These are phyloP conservation scores for Septoria petroselini DNA, from an alignment of 2,329 filamentous ascomycete species.

Conservation along the genomic window DNA sequence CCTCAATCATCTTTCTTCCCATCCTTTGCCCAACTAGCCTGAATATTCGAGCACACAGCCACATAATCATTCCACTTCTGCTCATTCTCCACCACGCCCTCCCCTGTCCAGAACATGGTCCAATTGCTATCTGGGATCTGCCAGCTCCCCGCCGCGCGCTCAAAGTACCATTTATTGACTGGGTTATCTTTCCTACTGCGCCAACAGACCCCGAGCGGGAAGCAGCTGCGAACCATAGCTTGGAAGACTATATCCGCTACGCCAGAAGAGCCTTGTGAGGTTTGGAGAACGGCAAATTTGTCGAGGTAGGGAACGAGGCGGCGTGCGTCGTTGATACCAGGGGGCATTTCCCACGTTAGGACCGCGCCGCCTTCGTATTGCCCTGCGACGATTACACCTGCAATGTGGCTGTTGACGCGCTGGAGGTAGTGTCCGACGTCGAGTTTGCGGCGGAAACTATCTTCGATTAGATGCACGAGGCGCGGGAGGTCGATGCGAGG, in stretches of 20 bases:
- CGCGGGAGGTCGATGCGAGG: constrained; percentile 77
- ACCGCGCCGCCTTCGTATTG: constrained; percentile 96
- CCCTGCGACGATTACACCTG: constrained; percentile 89
- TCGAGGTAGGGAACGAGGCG: constrained; percentile 89
- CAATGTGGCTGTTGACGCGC: constrained; percentile 76
- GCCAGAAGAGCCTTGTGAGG: constrained; percentile 76
- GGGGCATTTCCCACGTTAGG: constrained; percentile 85
- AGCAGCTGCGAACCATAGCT: constrained; percentile 85
- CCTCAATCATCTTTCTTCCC: constrained; percentile 35
- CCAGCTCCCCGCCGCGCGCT: constrained; percentile 77
- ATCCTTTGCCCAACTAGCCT: constrained; percentile 49
- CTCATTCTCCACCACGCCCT: constrained; percentile 52
- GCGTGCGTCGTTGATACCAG: constrained; percentile 43
- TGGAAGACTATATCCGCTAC: constrained; percentile 97
- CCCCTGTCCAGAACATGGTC: constrained; percentile 97
- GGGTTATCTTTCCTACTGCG: constrained; percentile 84
- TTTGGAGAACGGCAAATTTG: constrained; percentile 91
- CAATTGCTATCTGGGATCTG: constrained; percentile 80
- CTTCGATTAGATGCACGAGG: constrained; percentile 82
- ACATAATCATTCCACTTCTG: constrained; percentile 50
- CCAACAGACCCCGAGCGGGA: constrained; percentile 89
- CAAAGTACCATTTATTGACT: constrained; percentile 99
- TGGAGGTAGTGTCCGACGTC: constrained; percentile 78
- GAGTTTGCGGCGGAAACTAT: constrained; percentile 83
- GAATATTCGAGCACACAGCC: constrained; percentile 47